phyloP scores from a whole-genome alignment of 2,329 filamentous ascomycete genomes.

The Clonostachys chloroleuca region DNA sequence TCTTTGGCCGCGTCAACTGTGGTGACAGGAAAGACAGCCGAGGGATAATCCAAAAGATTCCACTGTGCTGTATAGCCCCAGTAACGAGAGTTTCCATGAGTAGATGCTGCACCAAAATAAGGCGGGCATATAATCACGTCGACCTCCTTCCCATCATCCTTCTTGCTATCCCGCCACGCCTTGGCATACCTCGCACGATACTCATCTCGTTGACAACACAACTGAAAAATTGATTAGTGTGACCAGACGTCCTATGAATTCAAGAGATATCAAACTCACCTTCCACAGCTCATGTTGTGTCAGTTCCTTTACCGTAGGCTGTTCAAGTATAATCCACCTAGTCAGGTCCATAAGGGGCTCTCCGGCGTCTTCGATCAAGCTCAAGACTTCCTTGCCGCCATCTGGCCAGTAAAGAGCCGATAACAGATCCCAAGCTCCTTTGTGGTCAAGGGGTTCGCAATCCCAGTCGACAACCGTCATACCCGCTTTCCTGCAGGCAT shows the following conservation, averaged over 20 bases:
- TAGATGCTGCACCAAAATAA: constrained; percentile 42
- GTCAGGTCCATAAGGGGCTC: constrained; percentile 57
- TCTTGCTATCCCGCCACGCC: constrained; percentile 28
- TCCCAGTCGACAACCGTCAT: constrained; percentile 48
- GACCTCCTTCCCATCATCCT: constrained; percentile 23
- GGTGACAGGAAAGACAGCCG: constrained; percentile 53
- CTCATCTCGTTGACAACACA: constrained; percentile 28
- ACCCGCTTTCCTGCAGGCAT: constrained; percentile 38
- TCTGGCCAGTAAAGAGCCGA: constrained; percentile 52
- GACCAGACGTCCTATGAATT: background rate
- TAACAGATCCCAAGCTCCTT: constrained; percentile 39
- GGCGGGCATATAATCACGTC: constrained; percentile 61
- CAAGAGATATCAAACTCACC: constrained; percentile 8
- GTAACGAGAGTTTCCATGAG: constrained; percentile 38
- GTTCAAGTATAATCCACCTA: constrained; percentile 53
- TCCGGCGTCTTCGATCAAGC: constrained; percentile 43
- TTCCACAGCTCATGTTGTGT: constrained; percentile 34
- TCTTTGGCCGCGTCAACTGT: constrained; percentile 17
- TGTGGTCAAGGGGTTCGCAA: constrained; percentile 49
- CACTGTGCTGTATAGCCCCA: constrained; percentile 66
- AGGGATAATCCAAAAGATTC: constrained; percentile 67
- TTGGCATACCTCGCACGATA: constrained; percentile 29
- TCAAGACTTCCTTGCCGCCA: constrained; percentile 48
- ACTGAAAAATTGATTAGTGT: constrained; percentile 3
- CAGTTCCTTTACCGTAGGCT: constrained; percentile 32